Conservation (phyloP, 164 flowering plant genomes). For the Magnolia changhungtana region DNA sequence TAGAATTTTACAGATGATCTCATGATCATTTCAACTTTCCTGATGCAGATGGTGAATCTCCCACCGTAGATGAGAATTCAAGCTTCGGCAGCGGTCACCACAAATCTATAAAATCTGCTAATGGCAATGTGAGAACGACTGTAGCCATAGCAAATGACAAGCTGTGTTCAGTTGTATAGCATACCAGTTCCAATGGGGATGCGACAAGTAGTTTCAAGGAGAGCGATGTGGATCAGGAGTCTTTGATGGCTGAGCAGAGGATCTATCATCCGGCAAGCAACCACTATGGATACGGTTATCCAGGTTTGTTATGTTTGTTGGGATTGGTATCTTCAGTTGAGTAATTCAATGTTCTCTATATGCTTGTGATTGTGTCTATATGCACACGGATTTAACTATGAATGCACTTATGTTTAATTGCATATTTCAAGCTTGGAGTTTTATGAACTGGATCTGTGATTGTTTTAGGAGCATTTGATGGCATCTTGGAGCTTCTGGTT, state of each 20-base stretch:
- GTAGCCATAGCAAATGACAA: slow-evolving; percentile 25
- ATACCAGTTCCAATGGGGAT: slow-evolving; percentile 31
- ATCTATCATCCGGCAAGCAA: slow-evolving; percentile 24
- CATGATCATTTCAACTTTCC: neutral
- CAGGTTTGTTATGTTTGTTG: slow-evolving; percentile 32
- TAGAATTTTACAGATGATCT: neutral
- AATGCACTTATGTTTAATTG: too few species aligned
- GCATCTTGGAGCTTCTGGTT: too few species aligned
- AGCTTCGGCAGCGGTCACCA: slow-evolving; percentile 15
- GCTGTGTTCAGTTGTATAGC: slow-evolving; percentile 18
- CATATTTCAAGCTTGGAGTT: too few species aligned
- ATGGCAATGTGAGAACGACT: slow-evolving; percentile 22
- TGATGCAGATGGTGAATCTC: slow-evolving; percentile 53
- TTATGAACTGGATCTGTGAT: too few species aligned
- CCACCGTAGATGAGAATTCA: slow-evolving; percentile 20
- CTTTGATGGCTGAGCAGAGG: slow-evolving; percentile 29
- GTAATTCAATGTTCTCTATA: neutral
- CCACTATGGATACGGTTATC: slow-evolving; percentile 50
- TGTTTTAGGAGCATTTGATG: too few species aligned
- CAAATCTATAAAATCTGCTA: slow-evolving; percentile 19
- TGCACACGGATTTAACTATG: too few species aligned
- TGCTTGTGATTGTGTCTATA: neutral
- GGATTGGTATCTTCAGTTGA: too few species aligned
- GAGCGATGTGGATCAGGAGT: slow-evolving; percentile 34
- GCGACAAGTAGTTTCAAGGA: slow-evolving; percentile 31